These are phyloP conservation scores for Auriscalpium microsporum DNA, from an alignment of 768 basidiomycete genomes.

Conservation along the genomic window DNA sequence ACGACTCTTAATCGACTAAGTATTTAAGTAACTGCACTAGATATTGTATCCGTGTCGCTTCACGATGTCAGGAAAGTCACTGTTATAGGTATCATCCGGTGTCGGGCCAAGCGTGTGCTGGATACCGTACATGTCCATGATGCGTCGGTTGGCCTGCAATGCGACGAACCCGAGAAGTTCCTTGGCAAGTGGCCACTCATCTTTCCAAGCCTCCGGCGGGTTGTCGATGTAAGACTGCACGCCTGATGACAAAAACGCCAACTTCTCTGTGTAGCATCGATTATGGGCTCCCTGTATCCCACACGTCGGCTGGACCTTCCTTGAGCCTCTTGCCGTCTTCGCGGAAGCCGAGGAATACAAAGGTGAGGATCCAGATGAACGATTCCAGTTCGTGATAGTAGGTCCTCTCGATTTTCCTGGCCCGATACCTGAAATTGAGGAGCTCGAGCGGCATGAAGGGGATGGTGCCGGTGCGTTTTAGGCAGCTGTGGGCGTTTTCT, in stretches of 20 bases:
- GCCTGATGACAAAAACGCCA: background rate
- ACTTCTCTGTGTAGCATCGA: background rate
- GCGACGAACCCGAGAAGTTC: background rate
- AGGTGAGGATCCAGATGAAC: background rate
- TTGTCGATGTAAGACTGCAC: no score
- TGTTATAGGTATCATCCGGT: background rate
- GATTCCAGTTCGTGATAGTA: background rate
- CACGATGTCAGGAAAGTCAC: slow-evolving; percentile 15
- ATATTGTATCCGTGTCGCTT: slow-evolving; percentile 54
- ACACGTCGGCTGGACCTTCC: background rate
- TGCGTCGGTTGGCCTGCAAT: no score
- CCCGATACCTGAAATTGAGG: no score
- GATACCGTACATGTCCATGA: no score
- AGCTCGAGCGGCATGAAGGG: background rate
- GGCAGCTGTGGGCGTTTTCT: background rate
- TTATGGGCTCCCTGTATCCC: background rate
- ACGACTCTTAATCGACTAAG: no score
- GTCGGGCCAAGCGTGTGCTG: no score
- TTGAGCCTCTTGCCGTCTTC: no score
- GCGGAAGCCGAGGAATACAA: background rate
- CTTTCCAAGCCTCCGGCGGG: no score
- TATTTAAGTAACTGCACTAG: no score
- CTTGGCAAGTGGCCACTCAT: no score
- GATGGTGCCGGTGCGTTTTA: background rate
- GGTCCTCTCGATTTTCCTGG: no score